phyloP scores from a whole-genome alignment of 176 grass and related monocot genomes.

The Dendrocalamus sinicus region DNA sequence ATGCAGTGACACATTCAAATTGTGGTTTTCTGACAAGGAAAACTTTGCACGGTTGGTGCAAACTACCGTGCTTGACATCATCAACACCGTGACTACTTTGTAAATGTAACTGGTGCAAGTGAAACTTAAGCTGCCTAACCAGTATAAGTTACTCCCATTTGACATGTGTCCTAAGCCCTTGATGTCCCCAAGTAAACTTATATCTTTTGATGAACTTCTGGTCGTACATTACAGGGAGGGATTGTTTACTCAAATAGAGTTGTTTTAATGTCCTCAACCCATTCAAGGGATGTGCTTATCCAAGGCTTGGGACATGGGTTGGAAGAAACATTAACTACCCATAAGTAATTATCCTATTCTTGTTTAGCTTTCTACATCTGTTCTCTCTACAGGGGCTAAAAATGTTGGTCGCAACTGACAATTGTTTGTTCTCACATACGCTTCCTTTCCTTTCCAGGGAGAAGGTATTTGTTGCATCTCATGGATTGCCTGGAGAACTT shows the following conservation, averaged over 20 bases:
- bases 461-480: slow-evolving; percentile 53
- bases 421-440: slow-evolving; percentile 23
- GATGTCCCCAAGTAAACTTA: slow-evolving; percentile 6
- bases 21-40: not conserved
- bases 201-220: slow-evolving; percentile 12
- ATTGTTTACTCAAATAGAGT: slow-evolving; percentile 76
- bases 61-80: not conserved
- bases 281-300: slow-evolving; percentile 48
- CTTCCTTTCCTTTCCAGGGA: slow-evolving; percentile 42
- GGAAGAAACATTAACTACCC: slow-evolving; percentile 57
- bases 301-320: slow-evolving; percentile 51
- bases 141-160: not conserved
- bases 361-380: not conserved
- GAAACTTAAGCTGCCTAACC: not conserved
- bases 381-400: not conserved
- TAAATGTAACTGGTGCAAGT: not conserved
- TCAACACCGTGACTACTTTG: not conserved
- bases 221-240: slow-evolving; percentile 58
- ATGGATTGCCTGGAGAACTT: slow-evolving; percentile 55
- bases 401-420: not conserved
- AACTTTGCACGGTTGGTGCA: not conserved
- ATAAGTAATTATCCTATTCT: slow-evolving; percentile 51
- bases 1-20: not conserved
- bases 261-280: slow-evolving; percentile 53
- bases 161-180: not conserved